Percentiles rank a stretch among this genome's conserved stretches.
These are phyloP conservation scores for Beauveria varroae DNA, from an alignment of 2,329 filamentous ascomycete species.

Conservation along the genomic window DNA sequence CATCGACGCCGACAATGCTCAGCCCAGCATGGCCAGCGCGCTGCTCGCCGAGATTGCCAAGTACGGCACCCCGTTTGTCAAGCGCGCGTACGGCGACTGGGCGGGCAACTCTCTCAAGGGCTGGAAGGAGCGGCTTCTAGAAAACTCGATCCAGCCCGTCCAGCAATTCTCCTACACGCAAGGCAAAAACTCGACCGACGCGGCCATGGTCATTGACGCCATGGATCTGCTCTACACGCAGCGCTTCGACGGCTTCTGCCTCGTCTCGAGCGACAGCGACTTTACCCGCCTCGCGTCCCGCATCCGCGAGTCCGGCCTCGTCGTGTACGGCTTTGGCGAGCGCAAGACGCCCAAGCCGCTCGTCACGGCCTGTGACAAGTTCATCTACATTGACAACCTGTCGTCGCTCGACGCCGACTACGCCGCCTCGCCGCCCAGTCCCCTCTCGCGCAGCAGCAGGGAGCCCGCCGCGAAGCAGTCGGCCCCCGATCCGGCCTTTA, in stretches of 20 bases:
- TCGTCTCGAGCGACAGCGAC: constrained; percentile 29
- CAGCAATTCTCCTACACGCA: constrained; percentile 29
- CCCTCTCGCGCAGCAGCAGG: too few species aligned
- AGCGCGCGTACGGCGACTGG: constrained; percentile 29
- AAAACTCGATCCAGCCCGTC: constrained; percentile 26
- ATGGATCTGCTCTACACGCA: constrained; percentile 29
- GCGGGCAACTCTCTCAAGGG: constrained; percentile 18
- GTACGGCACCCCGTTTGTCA: constrained; percentile 24
- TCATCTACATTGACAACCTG: constrained; percentile 18
- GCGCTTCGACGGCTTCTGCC: constrained; percentile 26
- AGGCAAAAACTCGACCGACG: constrained; percentile 28
- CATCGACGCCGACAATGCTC: constrained; percentile 27
- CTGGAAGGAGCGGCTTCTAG: constrained; percentile 26
- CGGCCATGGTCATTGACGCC: constrained; percentile 30
- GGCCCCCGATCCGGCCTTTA: background rate
- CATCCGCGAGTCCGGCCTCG: constrained; percentile 24
- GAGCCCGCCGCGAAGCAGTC: background rate
- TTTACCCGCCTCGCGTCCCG: constrained; percentile 27
- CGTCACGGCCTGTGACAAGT: constrained; percentile 26
- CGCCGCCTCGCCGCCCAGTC: background rate
- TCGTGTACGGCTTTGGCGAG: constrained; percentile 28
- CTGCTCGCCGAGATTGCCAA: constrained; percentile 25
- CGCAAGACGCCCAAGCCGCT: constrained; percentile 25
- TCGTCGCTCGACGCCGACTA: background rate
- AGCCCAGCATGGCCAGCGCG: constrained; percentile 13